Base-by-base conservation (phyloP, 805 yeast species). In the Candida saitoana region DNA sequence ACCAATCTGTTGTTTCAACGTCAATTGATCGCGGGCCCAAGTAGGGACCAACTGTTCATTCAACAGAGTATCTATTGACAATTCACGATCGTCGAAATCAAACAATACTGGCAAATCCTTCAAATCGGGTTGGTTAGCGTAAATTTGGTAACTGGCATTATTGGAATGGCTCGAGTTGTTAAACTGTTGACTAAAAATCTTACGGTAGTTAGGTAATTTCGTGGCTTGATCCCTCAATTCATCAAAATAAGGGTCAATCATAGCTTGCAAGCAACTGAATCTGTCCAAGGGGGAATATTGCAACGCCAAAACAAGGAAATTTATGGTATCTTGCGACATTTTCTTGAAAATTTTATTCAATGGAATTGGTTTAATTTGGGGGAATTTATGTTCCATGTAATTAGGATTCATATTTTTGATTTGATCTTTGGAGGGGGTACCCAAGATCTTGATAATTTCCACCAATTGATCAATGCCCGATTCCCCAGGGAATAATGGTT, bases 401-500 rank as follows among this genome's bases (percentile, higher is more conserved):
- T 88, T 90, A 40, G 96, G 96, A 65, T 91, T 91, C 99, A 91
- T 93, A 47, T 89, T 78, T 59, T 82, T 78, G 51, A 91, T 91
- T 64, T 91, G 96, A 37, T 89, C 96, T 44, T 85, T 80, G 14
- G 95, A 74, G 5, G 99, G 99, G 1, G 99, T 91, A 12, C 99
- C 99, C 58, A 93, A 73, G 18, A 91, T 87, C 66, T 93, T 93
- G 62, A 91, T 91, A 53, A 91, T 91, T 64, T 91, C 99, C 15
- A 91, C 98, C 55, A 91, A 76, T 65, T 93, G 99, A 62, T 93
- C 99, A 45, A 93, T 91, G 30, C 99, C 98, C 46, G 90, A 82
- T 61, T 93, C 98, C 35, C 99, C 99, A 9, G 99, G 99, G 68
- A 93, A 93, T 50, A 93, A 71, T 11, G 99, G 99, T 61, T 89